These are phyloP conservation scores for Cytospora chrysosperma DNA, from an alignment of 2,329 filamentous ascomycete species.

Conservation along the genomic window DNA sequence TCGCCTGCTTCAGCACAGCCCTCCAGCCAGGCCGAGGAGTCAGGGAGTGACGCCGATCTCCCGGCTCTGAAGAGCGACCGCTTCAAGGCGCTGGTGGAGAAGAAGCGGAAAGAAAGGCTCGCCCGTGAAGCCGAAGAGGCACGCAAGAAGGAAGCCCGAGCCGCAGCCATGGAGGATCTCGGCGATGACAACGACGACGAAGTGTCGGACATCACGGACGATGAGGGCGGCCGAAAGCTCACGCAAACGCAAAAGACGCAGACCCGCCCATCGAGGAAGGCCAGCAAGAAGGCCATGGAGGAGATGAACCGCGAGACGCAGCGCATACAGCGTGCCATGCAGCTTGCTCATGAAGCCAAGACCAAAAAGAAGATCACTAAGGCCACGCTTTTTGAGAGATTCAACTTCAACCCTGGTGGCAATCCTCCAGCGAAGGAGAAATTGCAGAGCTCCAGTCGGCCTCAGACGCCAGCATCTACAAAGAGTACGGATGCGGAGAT, in stretches of 20 bases:
- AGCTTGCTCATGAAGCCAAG: conserved; percentile 83
- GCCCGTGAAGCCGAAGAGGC: conserved; percentile 63
- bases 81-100: conserved; percentile 69
- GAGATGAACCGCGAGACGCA: conserved; percentile 96
- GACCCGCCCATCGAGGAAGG: conserved; percentile 72
- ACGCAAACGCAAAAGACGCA: conserved; percentile 65
- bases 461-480: conserved; percentile 44
- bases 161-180: conserved; percentile 41
- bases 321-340: conserved; percentile 83
- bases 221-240: conserved; percentile 62
- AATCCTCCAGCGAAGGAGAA: conserved; percentile 29
- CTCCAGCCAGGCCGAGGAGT: conserved; percentile 32
- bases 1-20: conserved; percentile 32
- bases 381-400: conserved; percentile 76
- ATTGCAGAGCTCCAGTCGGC: conserved; percentile 55
- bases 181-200: conserved; percentile 44
- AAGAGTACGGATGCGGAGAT: conserved; percentile 52
- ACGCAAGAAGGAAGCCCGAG: conserved; percentile 46
- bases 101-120: conserved; percentile 69
- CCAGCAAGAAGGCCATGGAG: conserved; percentile 90
- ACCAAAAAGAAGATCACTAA: conserved; percentile 91
- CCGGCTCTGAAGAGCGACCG: conserved; percentile 53
- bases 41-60: conserved; percentile 47
- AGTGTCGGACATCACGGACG: conserved; percentile 58
- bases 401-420: conserved; percentile 65